Base-by-base conservation (phyloP, 495 filamentous ascomycete species). In the Aspergillus sclerotioniger region DNA sequence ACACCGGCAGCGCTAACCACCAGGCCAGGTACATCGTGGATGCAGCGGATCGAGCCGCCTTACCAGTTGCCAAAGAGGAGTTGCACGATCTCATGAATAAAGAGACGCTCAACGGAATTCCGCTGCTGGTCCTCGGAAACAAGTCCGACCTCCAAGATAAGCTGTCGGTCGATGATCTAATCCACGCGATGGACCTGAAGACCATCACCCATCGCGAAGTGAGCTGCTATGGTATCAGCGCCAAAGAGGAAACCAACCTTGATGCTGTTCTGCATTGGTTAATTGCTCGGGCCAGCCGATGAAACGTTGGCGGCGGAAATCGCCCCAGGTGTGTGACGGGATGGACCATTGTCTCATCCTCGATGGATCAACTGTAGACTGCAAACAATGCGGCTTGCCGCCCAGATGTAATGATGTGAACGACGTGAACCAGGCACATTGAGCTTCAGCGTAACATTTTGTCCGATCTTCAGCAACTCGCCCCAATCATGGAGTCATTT, bases 141-240 rank as follows among this genome's bases (percentile, higher is more conserved):
- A 98, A 98, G 76, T 96, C 91, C 16, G 94, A 98, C 68, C 83
- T 98, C 16, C 85, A 87, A 12, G 80, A 90, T 64, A 92, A 93
- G 72, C 75, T 96, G 31, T 89, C 87, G 37, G 93, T 98, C 29
- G 94, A 98, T 67, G 90, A 97, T 71, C 72, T 98, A 61, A 98
- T 98, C 76, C 92, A 96, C 37, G 87, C 84, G 51, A 84, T 98
- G 82, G 86, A 96, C 62, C 82, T 98, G 31, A 94, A 92, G 73
- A 84, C 86, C 52, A 89, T 98, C 68, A 89, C 88, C 41, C 88
- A 90, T 66, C 90, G 94, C 31, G 94, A 98, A 73, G 93, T 98
- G 63, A 96, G 91, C 80, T 98, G 94, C 78, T 98, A 98, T 72
- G 92, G 94, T 53, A 98, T 98, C 75, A 96, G 91, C 66, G 94